phyloP scores from a whole-genome alignment of 306 rosid species.

The Glycyrrhiza uralensis region DNA sequence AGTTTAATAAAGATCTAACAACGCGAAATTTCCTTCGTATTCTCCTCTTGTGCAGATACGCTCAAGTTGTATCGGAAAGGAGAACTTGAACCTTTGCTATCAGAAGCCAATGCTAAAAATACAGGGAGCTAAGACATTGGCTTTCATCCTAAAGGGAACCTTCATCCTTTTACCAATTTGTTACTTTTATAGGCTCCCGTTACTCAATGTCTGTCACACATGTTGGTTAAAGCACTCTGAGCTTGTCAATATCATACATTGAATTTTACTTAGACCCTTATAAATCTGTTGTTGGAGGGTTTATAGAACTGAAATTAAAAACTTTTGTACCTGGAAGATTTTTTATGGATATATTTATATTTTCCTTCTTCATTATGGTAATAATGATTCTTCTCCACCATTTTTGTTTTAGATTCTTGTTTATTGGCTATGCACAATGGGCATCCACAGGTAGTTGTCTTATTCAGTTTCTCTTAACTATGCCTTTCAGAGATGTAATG shows the following conservation, averaged over 20 bases:
- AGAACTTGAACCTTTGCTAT: constrained; percentile 76
- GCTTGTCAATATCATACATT: constrained; percentile 6
- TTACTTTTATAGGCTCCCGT: neutral
- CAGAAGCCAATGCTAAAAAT: constrained; percentile 63
- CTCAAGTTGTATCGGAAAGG: constrained; percentile 81
- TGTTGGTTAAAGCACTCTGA: constrained; percentile 2
- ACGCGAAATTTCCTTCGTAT: neutral
- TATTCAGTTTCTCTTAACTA: neutral
- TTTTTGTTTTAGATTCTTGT: neutral
- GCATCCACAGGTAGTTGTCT: neutral
- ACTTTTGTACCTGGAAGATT: constrained; percentile 3
- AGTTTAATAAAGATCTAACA: neutral
- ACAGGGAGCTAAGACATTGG: constrained; percentile 32
- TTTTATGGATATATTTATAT: neutral
- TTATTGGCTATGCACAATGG: neutral
- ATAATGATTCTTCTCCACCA: neutral
- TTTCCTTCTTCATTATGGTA: neutral
- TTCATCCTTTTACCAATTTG: constrained; percentile 4
- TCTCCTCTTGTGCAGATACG: constrained; percentile 61
- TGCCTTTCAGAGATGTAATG: neutral
- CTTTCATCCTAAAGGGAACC: neutral
- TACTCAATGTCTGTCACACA: neutral
- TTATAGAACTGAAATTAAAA: neutral
- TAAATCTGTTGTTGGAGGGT: constrained; percentile 3
- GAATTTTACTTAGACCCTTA: neutral